Conservation (phyloP, 176 grass and related monocot species). For the Zoysia japonica region DNA sequence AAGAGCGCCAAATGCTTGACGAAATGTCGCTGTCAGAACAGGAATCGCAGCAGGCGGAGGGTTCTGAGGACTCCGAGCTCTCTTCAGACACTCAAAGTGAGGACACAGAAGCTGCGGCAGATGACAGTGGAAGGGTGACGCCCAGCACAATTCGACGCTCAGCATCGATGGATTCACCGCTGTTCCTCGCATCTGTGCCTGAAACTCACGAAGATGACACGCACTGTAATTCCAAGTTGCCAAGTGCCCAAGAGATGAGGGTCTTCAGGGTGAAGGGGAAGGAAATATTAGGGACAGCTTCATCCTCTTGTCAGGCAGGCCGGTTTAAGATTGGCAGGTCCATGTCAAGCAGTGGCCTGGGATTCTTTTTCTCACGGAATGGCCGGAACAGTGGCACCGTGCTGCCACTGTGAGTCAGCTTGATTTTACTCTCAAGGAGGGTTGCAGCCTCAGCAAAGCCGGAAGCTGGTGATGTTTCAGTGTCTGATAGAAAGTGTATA, state of each 20-base stretch:
- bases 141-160: slow-evolving; percentile 50
- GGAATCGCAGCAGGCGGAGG: slow-evolving; percentile 43
- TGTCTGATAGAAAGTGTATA: slow-evolving; percentile 37
- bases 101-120: slow-evolving; percentile 3
- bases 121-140: background rate
- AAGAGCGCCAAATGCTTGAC: slow-evolving; percentile 33
- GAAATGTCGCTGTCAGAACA: slow-evolving; percentile 39
- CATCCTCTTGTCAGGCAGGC: slow-evolving; percentile 47
- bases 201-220: slow-evolving; percentile 15
- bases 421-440: slow-evolving; percentile 35
- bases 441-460: slow-evolving; percentile 60
- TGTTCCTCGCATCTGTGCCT: slow-evolving; percentile 42
- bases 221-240: slow-evolving; percentile 32
- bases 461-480: slow-evolving; percentile 52
- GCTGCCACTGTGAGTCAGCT: slow-evolving; percentile 44
- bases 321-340: slow-evolving; percentile 48
- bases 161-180: slow-evolving; percentile 51
- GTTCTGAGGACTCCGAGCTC: slow-evolving; percentile 25
- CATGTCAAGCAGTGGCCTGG: slow-evolving; percentile 55
- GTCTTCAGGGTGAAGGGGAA: slow-evolving; percentile 37
- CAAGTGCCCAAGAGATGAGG: slow-evolving; percentile 27
- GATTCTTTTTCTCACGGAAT: slow-evolving; percentile 52
- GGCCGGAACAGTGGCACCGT: slow-evolving; percentile 37
- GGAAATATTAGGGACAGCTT: slow-evolving; percentile 33
- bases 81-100: slow-evolving; percentile 34